Base-by-base conservation (phyloP, 768 basidiomycete genomes). In the Rubroboletus satanas region DNA sequence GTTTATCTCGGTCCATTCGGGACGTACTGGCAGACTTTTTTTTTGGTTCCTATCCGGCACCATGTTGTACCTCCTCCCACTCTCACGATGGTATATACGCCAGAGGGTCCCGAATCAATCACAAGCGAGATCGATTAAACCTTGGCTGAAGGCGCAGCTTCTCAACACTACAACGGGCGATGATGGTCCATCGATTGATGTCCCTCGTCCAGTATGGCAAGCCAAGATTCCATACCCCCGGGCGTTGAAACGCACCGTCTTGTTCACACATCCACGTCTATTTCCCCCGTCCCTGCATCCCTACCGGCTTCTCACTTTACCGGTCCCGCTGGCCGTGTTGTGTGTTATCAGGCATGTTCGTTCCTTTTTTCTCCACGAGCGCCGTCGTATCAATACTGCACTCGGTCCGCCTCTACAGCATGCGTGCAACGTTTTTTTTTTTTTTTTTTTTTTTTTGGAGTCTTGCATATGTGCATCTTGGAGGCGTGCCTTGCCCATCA, bases 41-140 rank as follows among this genome's bases (percentile, higher is more conserved):
- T 62, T 65, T 52, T 43, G 31, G 33, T 5, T 18, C 9, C 21
- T 39, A 18, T 33, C 31, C 48, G 53, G 58, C 23, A n/a, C 46
- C 44, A 63, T 32, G 37, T 51, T 61, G 17, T 52, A 5, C 58
- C 52, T 5, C 31, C 15, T 10, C 39, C 12, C 36, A 15, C 51
- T 64, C 62, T 51, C 62, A 63, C 62, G 62, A 36, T 33, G 43
- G 36, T 37, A 2, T 21, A 21, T 21, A 42, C 23, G 15, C 18
- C 23, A 1, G 23, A 38, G 28, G 38, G 18, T n/a, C 42, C 11
- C 6, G 42, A 36, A 44, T 53, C 62, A 48, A 61, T 64, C 51
- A 23, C 14, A 21, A 44, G 17, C 39, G 39, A 36, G 39, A 62
- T 62, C 48, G 52, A 65, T 62, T 36, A 48, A 64, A 64, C 63